Evolutionary conservation across 1,284 basidiomycete species (phyloP).

Genomic region (Microstroma glucosiphilum): DNA sequence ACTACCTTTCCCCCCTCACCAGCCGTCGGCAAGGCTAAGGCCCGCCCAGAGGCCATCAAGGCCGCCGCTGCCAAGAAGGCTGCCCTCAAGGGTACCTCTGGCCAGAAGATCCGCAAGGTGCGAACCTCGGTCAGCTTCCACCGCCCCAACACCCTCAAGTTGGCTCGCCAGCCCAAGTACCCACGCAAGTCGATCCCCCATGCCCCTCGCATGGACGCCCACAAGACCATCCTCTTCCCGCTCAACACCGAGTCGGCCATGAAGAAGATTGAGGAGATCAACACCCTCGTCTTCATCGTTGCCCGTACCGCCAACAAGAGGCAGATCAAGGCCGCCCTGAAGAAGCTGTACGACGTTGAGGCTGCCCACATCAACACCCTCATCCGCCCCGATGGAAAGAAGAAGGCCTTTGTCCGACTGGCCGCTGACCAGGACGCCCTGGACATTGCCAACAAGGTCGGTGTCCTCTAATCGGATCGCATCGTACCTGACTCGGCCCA

Average conservation of each 20-base stretch:
- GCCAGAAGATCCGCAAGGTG: constrained; percentile 72
- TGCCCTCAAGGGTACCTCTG: constrained; percentile 77
- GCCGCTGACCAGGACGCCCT: constrained; percentile 93
- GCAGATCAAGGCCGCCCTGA: constrained; percentile 97
- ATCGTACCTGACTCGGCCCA: neutral
- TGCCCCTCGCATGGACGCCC: constrained; percentile 95
- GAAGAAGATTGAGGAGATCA: constrained; percentile 97
- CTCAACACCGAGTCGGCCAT: constrained; percentile 60
- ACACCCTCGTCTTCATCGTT: constrained; percentile 96
- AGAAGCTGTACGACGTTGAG: constrained; percentile 97
- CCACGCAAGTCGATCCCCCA: constrained; percentile 88
- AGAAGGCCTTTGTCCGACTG: constrained; percentile 97
- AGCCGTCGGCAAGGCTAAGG: constrained; percentile 23
- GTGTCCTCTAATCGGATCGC: constrained; percentile 48
- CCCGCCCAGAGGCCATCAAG: constrained; percentile 55
- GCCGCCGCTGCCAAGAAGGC: constrained; percentile 95
- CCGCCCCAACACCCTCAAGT: constrained; percentile 87
- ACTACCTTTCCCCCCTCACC: neutral
- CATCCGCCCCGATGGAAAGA: constrained; percentile 97
- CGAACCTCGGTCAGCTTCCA: constrained; percentile 87
- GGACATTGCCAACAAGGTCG: constrained; percentile 97
- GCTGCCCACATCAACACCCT: constrained; percentile 95
- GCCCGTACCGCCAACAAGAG: constrained; percentile 95
- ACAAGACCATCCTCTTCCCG: constrained; percentile 79
- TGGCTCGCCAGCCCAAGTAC: constrained; percentile 81